Evolutionary conservation across 2,329 filamentous ascomycete genomes (phyloP), one percentile per base, ranked within the genome.

Genomic region (Phaeoacremonium minimum): DNA sequence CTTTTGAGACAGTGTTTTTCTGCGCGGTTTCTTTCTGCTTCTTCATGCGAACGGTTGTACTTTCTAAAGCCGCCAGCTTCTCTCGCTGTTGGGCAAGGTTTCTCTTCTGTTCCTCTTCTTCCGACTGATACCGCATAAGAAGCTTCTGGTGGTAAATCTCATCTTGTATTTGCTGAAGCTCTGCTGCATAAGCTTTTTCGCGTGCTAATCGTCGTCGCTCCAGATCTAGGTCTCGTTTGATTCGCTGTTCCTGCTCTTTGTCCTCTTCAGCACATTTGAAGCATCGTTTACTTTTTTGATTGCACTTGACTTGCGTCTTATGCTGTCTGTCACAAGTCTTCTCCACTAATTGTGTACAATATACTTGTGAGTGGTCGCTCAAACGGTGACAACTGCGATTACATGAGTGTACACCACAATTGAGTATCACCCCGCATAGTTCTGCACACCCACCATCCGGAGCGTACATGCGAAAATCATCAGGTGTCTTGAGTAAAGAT

Each of bases 401-500:
- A 46, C 85, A 89, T 0, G 49, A 49, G 44, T 89, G 84, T 1
- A 69, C 26, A 0, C 70, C 70, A 37, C 84, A 88, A 3, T 52
- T 64, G 3, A 87, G 59, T 2, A 53, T 47, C 1, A 48, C 58
- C 2, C 63, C 66, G 52, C 85, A 89, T 15, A 64, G 66, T 33
- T 77, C 64, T 0, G 61, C 61, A 43, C 85, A 89, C 0, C 85
- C 85, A 5, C 85, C 85, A 50, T 89, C 82, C 0, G 84, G 84
- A 28, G 75, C 83, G 14, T 72, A 56, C 0, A 42, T 51, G 4
- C 79, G 72, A 48, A 89, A 89, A 29, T 86, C 76, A 0, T 68
- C 52, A 0, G 72, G 67, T 0, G 52, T 53, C 3, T 53, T 55
- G 0, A 88, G 46, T 0, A 78, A 22, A 1, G 66, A 61, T 0